Evolutionary conservation across 352 stramenopile species (phyloP).

Genomic region (Phytophthora citrophthora): DNA sequence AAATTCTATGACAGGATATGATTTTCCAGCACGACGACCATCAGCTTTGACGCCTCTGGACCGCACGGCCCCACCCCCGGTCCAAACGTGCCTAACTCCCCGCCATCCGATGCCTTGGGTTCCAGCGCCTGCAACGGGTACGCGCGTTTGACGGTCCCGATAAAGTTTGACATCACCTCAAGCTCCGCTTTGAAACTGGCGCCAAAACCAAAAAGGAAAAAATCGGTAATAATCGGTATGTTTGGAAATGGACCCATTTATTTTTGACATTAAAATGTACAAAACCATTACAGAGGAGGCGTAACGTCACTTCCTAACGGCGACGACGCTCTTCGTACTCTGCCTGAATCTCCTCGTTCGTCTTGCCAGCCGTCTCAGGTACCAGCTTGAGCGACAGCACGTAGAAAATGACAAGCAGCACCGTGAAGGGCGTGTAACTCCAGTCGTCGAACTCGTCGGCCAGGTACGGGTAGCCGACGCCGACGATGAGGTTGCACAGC

Average conservation of each 20-base stretch:
- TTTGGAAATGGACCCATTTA: slow-evolving; percentile 1
- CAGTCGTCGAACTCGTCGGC: slow-evolving; percentile 40
- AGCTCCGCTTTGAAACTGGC: slow-evolving; percentile 3
- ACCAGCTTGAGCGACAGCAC: slow-evolving; percentile 43
- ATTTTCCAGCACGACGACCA: slow-evolving; percentile 59
- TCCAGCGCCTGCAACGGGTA: slow-evolving; percentile 62
- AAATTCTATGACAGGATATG: slow-evolving; percentile 45
- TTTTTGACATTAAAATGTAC: background rate
- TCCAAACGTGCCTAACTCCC: slow-evolving; percentile 48
- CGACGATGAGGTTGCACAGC: slow-evolving; percentile 55
- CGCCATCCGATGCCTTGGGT: background rate
- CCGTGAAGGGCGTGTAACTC: slow-evolving; percentile 46
- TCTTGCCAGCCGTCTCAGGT: slow-evolving; percentile 58
- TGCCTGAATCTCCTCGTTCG: slow-evolving; percentile 59
- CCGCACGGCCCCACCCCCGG: slow-evolving; percentile 68
- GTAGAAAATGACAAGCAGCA: slow-evolving; percentile 47
- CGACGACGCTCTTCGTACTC: slow-evolving; percentile 44
- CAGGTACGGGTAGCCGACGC: slow-evolving; percentile 50
- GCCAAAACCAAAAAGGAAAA: background rate
- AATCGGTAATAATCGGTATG: slow-evolving; percentile 1
- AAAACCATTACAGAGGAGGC: background rate
- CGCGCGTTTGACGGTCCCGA: slow-evolving; percentile 59
- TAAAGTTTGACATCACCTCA: slow-evolving; percentile 28
- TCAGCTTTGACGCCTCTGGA: slow-evolving; percentile 51
- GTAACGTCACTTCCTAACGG: slow-evolving; percentile 5